Percentiles rank a stretch among this genome's conserved stretches.
Evolutionary conservation across 1,284 basidiomycete genomes (phyloP).

Genomic region (Cryptococcus deneoformans): DNA sequence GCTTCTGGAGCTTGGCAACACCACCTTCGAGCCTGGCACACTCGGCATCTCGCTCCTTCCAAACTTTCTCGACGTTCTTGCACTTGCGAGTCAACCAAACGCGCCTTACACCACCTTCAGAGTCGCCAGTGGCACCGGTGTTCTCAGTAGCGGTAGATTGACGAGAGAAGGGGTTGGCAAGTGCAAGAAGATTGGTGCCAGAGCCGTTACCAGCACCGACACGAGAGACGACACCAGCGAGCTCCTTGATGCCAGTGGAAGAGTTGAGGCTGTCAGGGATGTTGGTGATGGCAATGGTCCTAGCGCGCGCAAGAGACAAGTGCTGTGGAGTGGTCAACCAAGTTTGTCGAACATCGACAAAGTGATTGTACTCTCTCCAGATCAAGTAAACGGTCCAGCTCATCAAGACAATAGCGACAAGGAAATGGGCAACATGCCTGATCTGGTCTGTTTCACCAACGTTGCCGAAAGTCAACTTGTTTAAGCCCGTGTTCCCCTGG

Average conservation of each 20-base stretch:
- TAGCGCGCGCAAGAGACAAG: constrained; percentile 71
- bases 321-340: constrained; percentile 77
- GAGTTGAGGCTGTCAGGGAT: constrained; percentile 74
- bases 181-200: not conserved
- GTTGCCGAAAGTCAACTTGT: constrained; percentile 79
- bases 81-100: constrained; percentile 88
- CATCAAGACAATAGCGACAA: constrained; percentile 71
- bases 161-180: constrained; percentile 8
- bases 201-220: constrained; percentile 16
- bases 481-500: constrained; percentile 60
- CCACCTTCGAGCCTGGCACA: constrained; percentile 79
- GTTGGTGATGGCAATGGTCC: constrained; percentile 84
- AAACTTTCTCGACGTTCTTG: constrained; percentile 77
- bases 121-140: constrained; percentile 56
- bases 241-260: constrained; percentile 53
- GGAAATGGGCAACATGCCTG: constrained; percentile 72
- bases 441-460: constrained; percentile 55
- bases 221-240: constrained; percentile 51
- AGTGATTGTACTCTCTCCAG: constrained; percentile 73
- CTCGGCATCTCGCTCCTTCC: constrained; percentile 71
- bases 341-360: constrained; percentile 74
- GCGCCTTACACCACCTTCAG: constrained; percentile 63
- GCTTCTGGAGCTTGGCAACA: constrained; percentile 70
- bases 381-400: constrained; percentile 82
- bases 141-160: constrained; percentile 21